phyloP scores from a whole-genome alignment of 192 early-diverging fungal genomes.

The Allomyces macrogynus region DNA sequence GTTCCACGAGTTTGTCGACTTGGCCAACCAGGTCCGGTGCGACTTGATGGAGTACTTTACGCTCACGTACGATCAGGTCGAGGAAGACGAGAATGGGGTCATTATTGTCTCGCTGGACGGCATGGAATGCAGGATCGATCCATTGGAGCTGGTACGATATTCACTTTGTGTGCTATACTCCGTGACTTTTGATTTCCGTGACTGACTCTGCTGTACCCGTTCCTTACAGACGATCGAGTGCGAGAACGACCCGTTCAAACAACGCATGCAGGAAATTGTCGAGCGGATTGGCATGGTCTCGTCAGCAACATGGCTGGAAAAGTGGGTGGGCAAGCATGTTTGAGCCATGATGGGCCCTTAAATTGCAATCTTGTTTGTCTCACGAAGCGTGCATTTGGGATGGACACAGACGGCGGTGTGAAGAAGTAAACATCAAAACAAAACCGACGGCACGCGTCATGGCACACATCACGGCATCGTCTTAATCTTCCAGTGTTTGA shows the following conservation, averaged over 20 bases:
- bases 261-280: neutral
- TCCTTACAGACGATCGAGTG: neutral
- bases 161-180: neutral
- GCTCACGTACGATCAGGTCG: neutral
- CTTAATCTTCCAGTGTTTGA: conserved; percentile 48
- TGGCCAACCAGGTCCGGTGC: no score
- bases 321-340: neutral
- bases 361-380: no score
- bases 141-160: neutral
- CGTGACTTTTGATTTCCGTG: neutral
- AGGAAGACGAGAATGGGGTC: no score
- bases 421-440: no score
- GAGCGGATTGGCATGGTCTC: neutral
- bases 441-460: no score
- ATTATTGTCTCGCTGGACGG: neutral
- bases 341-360: no score
- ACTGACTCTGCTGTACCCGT: no score
- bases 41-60: no score
- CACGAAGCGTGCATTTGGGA: no score
- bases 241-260: neutral
- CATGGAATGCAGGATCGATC: neutral
- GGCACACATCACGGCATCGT: conserved; percentile 2
- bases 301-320: neutral
- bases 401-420: no score
- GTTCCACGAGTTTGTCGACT: no score